Evolutionary conservation across 805 yeast species (phyloP), one percentile per base, ranked within the genome.

Genomic region (Saccharomycopsis fodiens): DNA sequence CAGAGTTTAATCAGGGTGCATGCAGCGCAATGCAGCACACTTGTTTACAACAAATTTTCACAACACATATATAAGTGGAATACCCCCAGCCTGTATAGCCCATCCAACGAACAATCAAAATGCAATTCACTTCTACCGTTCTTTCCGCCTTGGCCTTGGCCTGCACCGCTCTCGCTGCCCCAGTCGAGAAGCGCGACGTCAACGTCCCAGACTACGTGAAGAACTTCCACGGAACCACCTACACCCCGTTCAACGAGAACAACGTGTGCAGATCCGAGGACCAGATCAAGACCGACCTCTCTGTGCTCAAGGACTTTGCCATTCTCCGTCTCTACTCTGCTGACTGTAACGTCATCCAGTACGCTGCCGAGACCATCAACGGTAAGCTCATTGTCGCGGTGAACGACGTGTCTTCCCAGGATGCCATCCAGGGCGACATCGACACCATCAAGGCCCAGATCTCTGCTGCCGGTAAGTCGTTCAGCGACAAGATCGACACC

Each of bases 311-410:
- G 12, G 67, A 64, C 36, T 78, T 65, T 57, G 72, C 69, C 35
- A 44, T 76, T 51, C 75, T 79, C 55, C 68, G 85, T 62, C 65
- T 79, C 36, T 79, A 79, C 58, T 74, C 78, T 40, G 77, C 79
- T 39, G 85, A 79, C 59, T 79, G 85, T 60, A 64, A 69, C 41
- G 73, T 75, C 46, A 68, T 79, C 48, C 68, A 73, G 42, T 68
- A 70, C 51, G 72, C 76, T 23, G 59, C 76, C 52, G 66, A 71
- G 15, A 64, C 73, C 32, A 68, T 76, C 58, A 53, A 62, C 2
- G 62, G 75, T 2, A 65, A 72, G 52, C 45, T 79, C 20, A 76
- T 76, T 57, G 73, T 78, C 29, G 85, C 85, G 42, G 63, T 79
- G 37, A 78, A 69, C 66, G 68, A 76, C 59, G 60, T 75, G 53